These are phyloP conservation scores for Aegilops tauschii DNA, from an alignment of 176 grass and related monocot species.

Conservation along the genomic window DNA sequence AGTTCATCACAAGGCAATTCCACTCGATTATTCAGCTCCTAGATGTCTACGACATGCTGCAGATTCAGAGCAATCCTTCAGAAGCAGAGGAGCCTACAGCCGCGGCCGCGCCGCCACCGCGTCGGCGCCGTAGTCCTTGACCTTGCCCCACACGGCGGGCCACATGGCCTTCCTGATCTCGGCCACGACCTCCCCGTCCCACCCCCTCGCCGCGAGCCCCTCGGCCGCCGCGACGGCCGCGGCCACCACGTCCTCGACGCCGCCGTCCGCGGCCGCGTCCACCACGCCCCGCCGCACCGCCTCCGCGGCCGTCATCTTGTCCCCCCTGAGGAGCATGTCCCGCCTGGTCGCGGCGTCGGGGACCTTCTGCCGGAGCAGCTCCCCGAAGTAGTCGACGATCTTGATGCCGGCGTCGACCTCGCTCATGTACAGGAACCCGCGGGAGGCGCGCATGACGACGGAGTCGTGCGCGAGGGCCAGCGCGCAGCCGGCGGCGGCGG, in stretches of 20 bases:
- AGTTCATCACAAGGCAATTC: background rate
- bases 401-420: conserved; percentile 67
- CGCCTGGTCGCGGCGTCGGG: conserved; percentile 42
- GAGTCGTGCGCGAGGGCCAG: conserved; percentile 69
- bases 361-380: conserved; percentile 68
- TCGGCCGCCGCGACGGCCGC: conserved; percentile 35
- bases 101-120: background rate
- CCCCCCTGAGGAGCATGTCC: conserved; percentile 50
- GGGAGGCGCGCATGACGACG: conserved; percentile 56
- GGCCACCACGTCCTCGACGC: conserved; percentile 28
- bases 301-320: conserved; percentile 46
- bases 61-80: background rate
- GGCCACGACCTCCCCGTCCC: conserved; percentile 38
- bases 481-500: conserved; percentile 45
- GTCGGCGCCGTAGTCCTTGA: conserved; percentile 3
- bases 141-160: conserved; percentile 29
- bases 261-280: conserved; percentile 40
- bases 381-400: conserved; percentile 53
- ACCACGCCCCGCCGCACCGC: conserved; percentile 55
- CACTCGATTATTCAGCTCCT: background rate
- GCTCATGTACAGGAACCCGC: conserved; percentile 89
- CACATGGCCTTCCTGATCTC: conserved; percentile 38
- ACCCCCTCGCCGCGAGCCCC: conserved; percentile 43
- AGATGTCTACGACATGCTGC: background rate
- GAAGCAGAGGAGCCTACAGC: background rate